Evolutionary conservation across 176 grass and related monocot species (phyloP).

Genomic region (Themeda triandra): DNA sequence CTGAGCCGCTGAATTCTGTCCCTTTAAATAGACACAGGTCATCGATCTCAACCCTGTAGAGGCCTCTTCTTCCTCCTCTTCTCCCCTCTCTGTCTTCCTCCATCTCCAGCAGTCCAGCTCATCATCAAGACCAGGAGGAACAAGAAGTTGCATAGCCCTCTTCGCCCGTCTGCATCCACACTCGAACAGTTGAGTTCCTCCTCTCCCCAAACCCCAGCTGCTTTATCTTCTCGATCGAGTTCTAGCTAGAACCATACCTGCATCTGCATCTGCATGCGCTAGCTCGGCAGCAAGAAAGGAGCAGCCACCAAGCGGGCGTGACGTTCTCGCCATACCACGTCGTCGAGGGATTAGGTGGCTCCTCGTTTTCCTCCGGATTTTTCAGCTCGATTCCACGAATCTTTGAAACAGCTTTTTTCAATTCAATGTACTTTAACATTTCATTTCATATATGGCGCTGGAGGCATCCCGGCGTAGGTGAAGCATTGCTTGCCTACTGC

Average conservation of each 20-base stretch:
- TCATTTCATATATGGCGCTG: not conserved
- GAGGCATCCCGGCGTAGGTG: not conserved
- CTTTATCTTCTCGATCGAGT: not conserved
- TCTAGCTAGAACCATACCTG: not conserved
- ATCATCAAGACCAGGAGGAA: not conserved
- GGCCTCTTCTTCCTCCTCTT: not conserved
- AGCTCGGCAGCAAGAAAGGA: not conserved
- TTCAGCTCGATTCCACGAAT: conserved; percentile 5
- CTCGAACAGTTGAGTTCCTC: conserved; percentile 35
- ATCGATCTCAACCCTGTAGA: not conserved
- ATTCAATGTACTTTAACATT: not conserved
- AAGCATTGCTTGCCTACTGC: conserved; percentile 35
- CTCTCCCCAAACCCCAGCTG: not conserved
- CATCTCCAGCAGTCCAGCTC: not conserved
- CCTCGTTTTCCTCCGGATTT: not conserved
- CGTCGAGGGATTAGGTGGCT: conserved; percentile 31
- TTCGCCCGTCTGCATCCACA: not conserved
- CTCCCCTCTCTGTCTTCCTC: conserved; percentile 1
- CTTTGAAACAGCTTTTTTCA: not conserved
- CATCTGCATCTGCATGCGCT: not conserved
- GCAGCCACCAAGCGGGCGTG: not conserved
- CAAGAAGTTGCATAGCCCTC: not conserved
- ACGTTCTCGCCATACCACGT: not conserved
- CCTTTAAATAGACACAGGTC: conserved; percentile 44
- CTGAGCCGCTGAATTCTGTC: not conserved